Conservation (phyloP, 768 basidiomycete species). For the Lactarius sanguifluus region DNA sequence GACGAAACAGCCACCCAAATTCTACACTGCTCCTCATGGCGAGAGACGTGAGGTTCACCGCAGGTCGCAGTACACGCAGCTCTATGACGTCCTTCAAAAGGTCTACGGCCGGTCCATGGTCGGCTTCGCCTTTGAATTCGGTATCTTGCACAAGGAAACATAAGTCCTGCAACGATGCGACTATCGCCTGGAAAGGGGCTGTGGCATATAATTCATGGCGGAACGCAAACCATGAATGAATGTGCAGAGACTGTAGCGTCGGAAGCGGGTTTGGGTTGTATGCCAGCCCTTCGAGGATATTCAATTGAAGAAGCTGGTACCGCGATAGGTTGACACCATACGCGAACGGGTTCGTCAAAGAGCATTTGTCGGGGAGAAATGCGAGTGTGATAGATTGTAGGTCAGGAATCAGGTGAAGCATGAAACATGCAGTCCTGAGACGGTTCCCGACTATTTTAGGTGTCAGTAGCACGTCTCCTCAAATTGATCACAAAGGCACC, state of each 20-base stretch:
- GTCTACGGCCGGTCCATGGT: not conserved
- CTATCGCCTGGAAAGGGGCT: not conserved
- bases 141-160: not conserved
- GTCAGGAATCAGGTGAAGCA: not conserved
- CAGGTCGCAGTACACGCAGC: not conserved
- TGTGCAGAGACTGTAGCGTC: not conserved
- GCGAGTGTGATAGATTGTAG: not conserved
- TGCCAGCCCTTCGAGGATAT: not conserved
- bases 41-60: not conserved
- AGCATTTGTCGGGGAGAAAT: not conserved
- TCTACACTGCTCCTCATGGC: not conserved
- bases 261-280: constrained; percentile 3
- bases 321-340: not conserved
- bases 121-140: not conserved
- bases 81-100: not conserved
- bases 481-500: not conserved
- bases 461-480: not conserved
- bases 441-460: not conserved
- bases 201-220: not conserved
- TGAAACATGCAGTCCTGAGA: not conserved
- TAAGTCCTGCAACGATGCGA: not conserved
- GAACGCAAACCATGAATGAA: not conserved
- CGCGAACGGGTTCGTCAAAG: not conserved
- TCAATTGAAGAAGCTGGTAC: not conserved
- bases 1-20: not conserved